These are phyloP conservation scores for Lactifluus echinatus DNA, from an alignment of 768 basidiomycete genomes.

Conservation along the genomic window DNA sequence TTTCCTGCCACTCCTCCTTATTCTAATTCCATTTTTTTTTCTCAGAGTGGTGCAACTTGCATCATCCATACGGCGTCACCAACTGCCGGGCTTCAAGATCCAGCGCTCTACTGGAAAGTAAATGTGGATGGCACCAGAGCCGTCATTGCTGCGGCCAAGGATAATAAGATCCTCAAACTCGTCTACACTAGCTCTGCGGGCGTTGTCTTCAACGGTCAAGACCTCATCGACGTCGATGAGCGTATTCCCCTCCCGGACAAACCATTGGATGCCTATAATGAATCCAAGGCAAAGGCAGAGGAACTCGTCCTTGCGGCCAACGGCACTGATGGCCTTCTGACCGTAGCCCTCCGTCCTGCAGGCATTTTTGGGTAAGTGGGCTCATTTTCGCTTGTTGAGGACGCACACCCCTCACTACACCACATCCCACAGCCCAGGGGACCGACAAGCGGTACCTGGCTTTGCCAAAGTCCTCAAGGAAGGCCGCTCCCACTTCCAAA, in stretches of 20 bases:
- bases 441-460: slow-evolving; percentile 78
- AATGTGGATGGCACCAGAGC: slow-evolving; percentile 89
- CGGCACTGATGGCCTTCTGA: slow-evolving; percentile 72
- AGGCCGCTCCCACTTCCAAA: slow-evolving; percentile 84
- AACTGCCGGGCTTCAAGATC: slow-evolving; percentile 55
- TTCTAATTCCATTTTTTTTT: background rate
- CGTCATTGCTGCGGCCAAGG: slow-evolving; percentile 72
- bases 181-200: slow-evolving; percentile 94
- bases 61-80: slow-evolving; percentile 95
- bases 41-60: slow-evolving; percentile 71
- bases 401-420: no score
- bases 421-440: slow-evolving; percentile 86
- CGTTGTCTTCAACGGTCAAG: slow-evolving; percentile 75
- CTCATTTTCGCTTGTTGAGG: no score
- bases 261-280: slow-evolving; percentile 86
- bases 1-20: background rate
- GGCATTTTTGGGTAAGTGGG: slow-evolving; percentile 85
- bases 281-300: slow-evolving; percentile 88
- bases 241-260: slow-evolving; percentile 64
- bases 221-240: slow-evolving; percentile 84
- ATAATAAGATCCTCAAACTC: slow-evolving; percentile 68
- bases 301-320: slow-evolving; percentile 78
- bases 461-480: slow-evolving; percentile 70
- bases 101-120: slow-evolving; percentile 79
- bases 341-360: slow-evolving; percentile 84